Evolutionary conservation across 2,329 filamentous ascomycete genomes (phyloP).

Genomic region (Aspergillus jensenii): DNA sequence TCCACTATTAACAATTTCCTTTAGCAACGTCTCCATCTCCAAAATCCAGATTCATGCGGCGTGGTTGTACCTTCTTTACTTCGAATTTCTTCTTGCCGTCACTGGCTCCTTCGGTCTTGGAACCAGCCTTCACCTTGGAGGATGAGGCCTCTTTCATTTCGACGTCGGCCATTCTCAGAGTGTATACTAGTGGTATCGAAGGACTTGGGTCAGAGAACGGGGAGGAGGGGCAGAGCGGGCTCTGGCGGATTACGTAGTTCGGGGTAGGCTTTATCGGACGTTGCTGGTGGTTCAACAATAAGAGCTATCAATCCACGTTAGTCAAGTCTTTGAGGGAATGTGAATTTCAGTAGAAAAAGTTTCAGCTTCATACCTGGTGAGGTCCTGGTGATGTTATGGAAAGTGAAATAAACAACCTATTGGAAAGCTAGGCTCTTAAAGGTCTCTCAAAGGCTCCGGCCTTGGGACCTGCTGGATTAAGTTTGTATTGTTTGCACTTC

Average conservation of each 20-base stretch:
- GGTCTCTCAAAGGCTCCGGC: too few relatives aligned
- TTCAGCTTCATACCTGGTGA: neutral
- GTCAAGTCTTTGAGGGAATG: neutral
- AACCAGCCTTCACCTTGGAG: slow-evolving; percentile 55
- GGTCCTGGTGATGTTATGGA: neutral
- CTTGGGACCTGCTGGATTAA: neutral
- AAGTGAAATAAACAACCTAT: neutral
- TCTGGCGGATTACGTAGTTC: slow-evolving; percentile 18
- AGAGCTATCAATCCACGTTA: neutral
- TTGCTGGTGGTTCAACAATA: neutral
- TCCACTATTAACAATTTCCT: slow-evolving; percentile 68
- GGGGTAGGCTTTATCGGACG: neutral
- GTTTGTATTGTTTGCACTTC: slow-evolving; percentile 22
- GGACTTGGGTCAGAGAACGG: neutral
- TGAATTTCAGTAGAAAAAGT: neutral
- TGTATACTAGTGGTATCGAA: neutral
- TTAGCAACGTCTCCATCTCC: slow-evolving; percentile 17
- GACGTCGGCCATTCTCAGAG: slow-evolving; percentile 76
- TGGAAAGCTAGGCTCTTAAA: neutral
- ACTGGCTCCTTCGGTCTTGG: slow-evolving; percentile 53
- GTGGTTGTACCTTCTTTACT: slow-evolving; percentile 81
- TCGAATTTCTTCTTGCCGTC: slow-evolving; percentile 94
- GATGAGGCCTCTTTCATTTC: slow-evolving; percentile 87
- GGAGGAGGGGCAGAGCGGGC: slow-evolving; percentile 13
- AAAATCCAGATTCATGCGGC: neutral